Conservation (phyloP, 1,139 yeast genomes). For the Taphrina populina region DNA sequence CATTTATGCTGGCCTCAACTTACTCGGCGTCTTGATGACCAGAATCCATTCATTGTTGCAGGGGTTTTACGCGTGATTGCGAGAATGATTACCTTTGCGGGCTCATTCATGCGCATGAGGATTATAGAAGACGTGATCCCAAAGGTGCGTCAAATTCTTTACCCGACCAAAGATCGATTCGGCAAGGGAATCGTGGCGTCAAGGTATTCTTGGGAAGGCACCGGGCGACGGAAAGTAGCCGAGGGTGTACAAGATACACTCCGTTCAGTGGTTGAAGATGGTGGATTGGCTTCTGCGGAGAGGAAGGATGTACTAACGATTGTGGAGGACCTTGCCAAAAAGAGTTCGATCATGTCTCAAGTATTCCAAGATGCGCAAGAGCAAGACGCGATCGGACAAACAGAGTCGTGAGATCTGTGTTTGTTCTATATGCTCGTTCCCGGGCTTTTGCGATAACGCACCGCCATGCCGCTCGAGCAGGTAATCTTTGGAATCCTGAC, state of each 20-base stretch:
- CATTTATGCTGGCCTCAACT: conserved; percentile 68
- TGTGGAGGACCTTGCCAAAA: not conserved
- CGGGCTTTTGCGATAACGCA: too few relatives aligned
- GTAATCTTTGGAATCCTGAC: too few relatives aligned
- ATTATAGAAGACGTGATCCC: conserved; percentile 33
- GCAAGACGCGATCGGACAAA: not conserved
- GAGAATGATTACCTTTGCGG: conserved; percentile 49
- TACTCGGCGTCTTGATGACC: conserved; percentile 42
- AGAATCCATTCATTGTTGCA: conserved; percentile 46
- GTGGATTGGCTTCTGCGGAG: conserved; percentile 12
- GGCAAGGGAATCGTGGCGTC: conserved; percentile 8
- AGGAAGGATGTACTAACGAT: not conserved
- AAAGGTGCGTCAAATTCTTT: not conserved
- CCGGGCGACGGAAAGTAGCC: conserved; percentile 25
- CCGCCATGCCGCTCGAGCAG: too few relatives aligned
- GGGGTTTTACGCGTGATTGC: conserved; percentile 49
- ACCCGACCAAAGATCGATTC: conserved; percentile 10
- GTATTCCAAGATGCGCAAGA: not conserved
- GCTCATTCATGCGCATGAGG: conserved; percentile 51
- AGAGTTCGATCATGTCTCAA: not conserved
- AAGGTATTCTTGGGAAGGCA: conserved; percentile 16
- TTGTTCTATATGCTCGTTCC: too few relatives aligned
- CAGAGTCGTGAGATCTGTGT: too few relatives aligned
- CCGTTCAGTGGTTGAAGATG: conserved; percentile 9
- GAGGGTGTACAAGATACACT: conserved; percentile 15